These are phyloP conservation scores for Suhomyces ambrosiae DNA, from an alignment of 1,139 yeast species.

Conservation along the genomic window DNA sequence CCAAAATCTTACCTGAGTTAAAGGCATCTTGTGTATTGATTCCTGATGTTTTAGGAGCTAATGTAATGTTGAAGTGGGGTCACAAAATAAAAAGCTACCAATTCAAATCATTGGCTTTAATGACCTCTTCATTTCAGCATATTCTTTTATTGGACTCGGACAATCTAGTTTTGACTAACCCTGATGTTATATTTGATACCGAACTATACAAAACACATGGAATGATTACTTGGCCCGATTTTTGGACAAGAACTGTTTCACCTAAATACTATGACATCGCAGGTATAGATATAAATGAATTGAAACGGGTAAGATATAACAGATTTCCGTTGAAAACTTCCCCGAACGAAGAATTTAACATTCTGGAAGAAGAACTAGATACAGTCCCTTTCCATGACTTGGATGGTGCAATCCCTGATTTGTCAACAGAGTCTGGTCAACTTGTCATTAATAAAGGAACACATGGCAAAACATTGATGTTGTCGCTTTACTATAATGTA, in stretches of 20 bases:
- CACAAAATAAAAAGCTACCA: slow-evolving; percentile 36
- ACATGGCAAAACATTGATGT: slow-evolving; percentile 53
- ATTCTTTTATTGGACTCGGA: slow-evolving; percentile 47
- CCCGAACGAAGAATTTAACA: slow-evolving; percentile 8
- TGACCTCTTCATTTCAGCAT: slow-evolving; percentile 45
- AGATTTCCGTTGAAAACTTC: slow-evolving; percentile 17
- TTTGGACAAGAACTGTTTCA: slow-evolving; percentile 73
- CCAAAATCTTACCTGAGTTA: slow-evolving; percentile 17
- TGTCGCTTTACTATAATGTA: slow-evolving; percentile 57
- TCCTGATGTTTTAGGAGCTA: slow-evolving; percentile 39
- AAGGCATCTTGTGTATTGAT: slow-evolving; percentile 24
- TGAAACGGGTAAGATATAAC: slow-evolving; percentile 26
- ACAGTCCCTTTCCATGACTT: slow-evolving; percentile 50
- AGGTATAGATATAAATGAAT: slow-evolving; percentile 43
- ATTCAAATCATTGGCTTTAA: slow-evolving; percentile 42
- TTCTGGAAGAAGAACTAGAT: slow-evolving; percentile 15
- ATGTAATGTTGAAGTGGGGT: slow-evolving; percentile 36
- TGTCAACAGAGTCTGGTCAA: slow-evolving; percentile 69
- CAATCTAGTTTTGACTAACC: slow-evolving; percentile 39
- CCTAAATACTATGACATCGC: slow-evolving; percentile 72
- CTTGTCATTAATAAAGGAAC: slow-evolving; percentile 53
- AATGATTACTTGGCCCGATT: slow-evolving; percentile 80
- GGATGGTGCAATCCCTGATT: slow-evolving; percentile 58
- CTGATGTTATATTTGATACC: slow-evolving; percentile 49
- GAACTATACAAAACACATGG: slow-evolving; percentile 59